phyloP scores from a whole-genome alignment of 1,139 yeast species.

The Saccharomycopsis hybrid region DNA sequence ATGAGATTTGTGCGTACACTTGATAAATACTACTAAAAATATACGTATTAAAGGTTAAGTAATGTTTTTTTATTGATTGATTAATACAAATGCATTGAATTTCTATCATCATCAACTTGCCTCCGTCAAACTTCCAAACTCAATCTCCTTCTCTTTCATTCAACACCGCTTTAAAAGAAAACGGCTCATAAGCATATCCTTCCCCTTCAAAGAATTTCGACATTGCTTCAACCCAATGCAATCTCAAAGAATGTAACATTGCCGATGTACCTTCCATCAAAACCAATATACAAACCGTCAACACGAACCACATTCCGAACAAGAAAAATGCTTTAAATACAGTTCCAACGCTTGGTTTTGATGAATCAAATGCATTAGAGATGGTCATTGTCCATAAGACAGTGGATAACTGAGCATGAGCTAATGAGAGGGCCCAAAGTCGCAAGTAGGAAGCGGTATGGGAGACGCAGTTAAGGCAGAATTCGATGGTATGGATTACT shows the following conservation, averaged over 20 bases:
- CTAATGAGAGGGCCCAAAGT: constrained; percentile 94
- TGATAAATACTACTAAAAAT: too few relatives aligned
- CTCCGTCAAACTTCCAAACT: too few relatives aligned
- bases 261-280: constrained; percentile 99
- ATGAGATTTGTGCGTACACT: too few relatives aligned
- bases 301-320: constrained; percentile 91
- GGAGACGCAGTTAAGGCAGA: constrained; percentile 93
- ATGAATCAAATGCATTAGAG: constrained; percentile 64
- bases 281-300: constrained; percentile 86
- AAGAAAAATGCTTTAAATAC: constrained; percentile 65
- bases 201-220: constrained; percentile 96
- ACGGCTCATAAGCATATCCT: constrained; percentile 84
- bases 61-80: too few relatives aligned
- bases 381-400: constrained; percentile 97
- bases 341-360: constrained; percentile 59
- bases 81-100: too few relatives aligned
- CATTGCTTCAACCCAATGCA: constrained; percentile 99
- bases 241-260: constrained; percentile 91
- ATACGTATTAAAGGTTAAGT: too few relatives aligned
- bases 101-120: too few relatives aligned
- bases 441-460: constrained; percentile 97
- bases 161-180: constrained; percentile 43
- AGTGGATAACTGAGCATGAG: constrained; percentile 91
- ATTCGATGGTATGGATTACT: constrained; percentile 96
- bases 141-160: constrained; percentile 22